A percentile compares a stretch with the other conserved stretches of the same genome.
phyloP scores from a whole-genome alignment of 23 red algal genomes.

The Gracilariopsis chorda region DNA sequence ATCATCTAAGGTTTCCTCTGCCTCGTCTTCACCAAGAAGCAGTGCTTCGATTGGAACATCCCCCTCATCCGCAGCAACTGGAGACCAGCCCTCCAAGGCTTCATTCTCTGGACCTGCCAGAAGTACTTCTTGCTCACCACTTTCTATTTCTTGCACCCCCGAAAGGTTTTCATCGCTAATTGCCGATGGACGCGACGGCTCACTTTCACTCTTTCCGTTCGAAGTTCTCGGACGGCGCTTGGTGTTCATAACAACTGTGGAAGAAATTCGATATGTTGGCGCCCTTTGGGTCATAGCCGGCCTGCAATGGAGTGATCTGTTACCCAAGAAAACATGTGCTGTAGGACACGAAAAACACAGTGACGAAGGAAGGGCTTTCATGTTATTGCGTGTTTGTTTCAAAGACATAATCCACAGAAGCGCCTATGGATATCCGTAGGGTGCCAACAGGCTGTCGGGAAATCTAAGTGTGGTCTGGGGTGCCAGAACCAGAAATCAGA shows the following conservation, averaged over 20 bases:
- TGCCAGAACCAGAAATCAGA: no score
- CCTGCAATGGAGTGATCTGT: background rate
- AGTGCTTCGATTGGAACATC: background rate
- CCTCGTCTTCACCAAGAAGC: background rate
- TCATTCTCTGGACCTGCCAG: background rate
- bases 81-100: background rate
- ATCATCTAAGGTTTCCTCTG: background rate
- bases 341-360: slow-evolving; percentile 1
- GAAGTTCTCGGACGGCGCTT: slow-evolving; percentile 1
- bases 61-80: background rate
- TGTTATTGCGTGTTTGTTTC: no score
- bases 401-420: no score
- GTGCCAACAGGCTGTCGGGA: no score
- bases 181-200: background rate
- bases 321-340: background rate
- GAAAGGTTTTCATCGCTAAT: background rate
- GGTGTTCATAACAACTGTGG: slow-evolving; percentile 16
- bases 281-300: background rate
- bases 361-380: no score
- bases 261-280: slow-evolving; percentile 1
- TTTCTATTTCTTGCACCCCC: no score
- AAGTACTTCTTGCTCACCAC: background rate
- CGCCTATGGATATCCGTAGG: no score
- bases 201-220: background rate
- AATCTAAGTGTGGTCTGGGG: no score